These are phyloP conservation scores for Coemansia sp. DNA, from an alignment of 192 early-diverging fungal genomes.

Conservation along the genomic window DNA sequence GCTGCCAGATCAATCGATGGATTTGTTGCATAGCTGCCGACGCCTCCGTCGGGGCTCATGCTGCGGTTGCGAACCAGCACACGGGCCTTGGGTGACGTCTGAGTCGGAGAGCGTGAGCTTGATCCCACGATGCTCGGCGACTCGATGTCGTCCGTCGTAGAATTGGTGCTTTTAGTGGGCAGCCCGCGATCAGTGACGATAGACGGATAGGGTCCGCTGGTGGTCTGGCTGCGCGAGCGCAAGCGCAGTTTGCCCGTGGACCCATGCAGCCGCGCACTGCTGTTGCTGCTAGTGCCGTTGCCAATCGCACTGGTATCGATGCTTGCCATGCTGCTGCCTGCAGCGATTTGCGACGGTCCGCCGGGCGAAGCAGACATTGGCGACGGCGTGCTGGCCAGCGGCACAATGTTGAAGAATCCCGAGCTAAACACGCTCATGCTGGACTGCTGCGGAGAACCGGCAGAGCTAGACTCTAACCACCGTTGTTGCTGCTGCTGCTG, in stretches of 20 bases:
- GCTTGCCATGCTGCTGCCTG: neutral
- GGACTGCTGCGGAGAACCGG: neutral
- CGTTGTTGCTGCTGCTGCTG: neutral
- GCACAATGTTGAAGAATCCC: slow-evolving; percentile 19
- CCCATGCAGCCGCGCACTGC: neutral
- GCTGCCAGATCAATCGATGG: slow-evolving; percentile 40
- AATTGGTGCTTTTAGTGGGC: neutral
- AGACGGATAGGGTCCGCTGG: slow-evolving; percentile 7
- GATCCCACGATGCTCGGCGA: neutral
- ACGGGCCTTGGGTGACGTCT: slow-evolving; percentile 21
- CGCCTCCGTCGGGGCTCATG: slow-evolving; percentile 3
- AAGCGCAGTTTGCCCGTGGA: slow-evolving; percentile 6
- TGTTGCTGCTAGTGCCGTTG: neutral
- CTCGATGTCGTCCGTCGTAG: neutral
- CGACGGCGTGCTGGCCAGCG: slow-evolving; percentile 9
- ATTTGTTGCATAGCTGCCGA: neutral
- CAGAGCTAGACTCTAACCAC: too few relatives aligned
- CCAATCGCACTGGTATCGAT: neutral
- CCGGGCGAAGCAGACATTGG: neutral
- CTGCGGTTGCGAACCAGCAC: slow-evolving; percentile 25
- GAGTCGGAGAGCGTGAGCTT: slow-evolving; percentile 4
- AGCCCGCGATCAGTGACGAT: slow-evolving; percentile 2
- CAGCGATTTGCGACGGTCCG: neutral
- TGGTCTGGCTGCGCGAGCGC: slow-evolving; percentile 9
- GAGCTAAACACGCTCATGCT: neutral